Evolutionary conservation across 257 asterid species (phyloP).

Genomic region (Voacanga thouarsii): DNA sequence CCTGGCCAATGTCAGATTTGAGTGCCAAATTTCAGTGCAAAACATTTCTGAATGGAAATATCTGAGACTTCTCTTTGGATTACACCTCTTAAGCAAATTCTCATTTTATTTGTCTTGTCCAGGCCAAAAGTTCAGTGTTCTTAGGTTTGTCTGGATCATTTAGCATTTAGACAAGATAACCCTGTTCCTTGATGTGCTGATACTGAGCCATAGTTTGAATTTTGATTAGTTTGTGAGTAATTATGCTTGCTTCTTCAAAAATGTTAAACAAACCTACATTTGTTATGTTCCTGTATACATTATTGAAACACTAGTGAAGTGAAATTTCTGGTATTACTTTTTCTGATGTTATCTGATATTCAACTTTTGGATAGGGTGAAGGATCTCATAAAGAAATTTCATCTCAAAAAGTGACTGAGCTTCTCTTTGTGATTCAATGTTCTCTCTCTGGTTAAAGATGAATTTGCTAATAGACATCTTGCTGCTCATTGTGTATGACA

Average conservation of each 20-base stretch:
- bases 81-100: neutral
- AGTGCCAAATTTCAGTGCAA: slow-evolving; percentile 4
- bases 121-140: neutral
- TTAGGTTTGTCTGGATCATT: neutral
- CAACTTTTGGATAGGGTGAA: too few species aligned
- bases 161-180: neutral
- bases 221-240: neutral
- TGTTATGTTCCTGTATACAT: neutral
- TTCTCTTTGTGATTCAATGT: neutral
- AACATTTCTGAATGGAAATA: neutral
- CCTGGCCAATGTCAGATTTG: neutral
- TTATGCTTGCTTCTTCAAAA: neutral
- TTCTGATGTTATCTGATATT: neutral
- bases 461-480: neutral
- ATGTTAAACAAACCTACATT: neutral
- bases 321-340: neutral
- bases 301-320: neutral
- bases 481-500: neutral
- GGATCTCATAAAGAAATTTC: too few species aligned
- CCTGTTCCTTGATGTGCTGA: neutral
- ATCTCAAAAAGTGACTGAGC: neutral
- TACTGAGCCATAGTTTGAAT: neutral
- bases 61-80: neutral
- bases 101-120: neutral
- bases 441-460: neutral